Base-by-base conservation (phyloP, 108 stramenopile species). In the Cyclotella baltica region DNA sequence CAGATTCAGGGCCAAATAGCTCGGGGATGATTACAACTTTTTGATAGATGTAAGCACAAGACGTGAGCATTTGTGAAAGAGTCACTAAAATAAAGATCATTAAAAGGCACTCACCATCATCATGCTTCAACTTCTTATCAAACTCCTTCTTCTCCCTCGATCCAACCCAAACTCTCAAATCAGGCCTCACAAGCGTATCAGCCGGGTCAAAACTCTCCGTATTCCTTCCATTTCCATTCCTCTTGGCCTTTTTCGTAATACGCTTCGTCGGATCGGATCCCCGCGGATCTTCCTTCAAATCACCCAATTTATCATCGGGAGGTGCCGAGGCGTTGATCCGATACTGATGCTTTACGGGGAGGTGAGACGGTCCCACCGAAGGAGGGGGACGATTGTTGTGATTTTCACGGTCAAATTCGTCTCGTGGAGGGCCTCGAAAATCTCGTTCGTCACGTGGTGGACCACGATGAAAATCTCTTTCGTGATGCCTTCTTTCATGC, bases 21-120 rank as follows among this genome's bases (percentile, higher is more conserved):
- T 93, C 91, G 29, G 95, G 95, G 19, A 96, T 86, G 64, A 96
- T 90, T n/a, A 96, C 89, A 18, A 93, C 75, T 76, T 0, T 25
- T 57, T 59, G 22, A 4, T 43, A 33, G 30, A 33, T 33, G 8
- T 8, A 8, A 33, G 29, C 8, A 11, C 31, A 33, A 33, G 10
- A 29, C 9, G 27, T 11, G 33, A 33, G 8, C 9, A 31, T 33
- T 11, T 62, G 61, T 29, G 10, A 62, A 29, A 62, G 9, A 30
- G 20, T 62, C 68, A 27, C 33, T 53, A 4, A 73, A 38, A 51
- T 11, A 25, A 31, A n/a, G n/a, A n/a, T n/a, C n/a, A n/a, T n/a
- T n/a, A n/a, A n/a, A n/a, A n/a, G 37, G 20, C 15, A 50, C 72
- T 63, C 18, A 62, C 63, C 91, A 83, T 96, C 92, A 71, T 96